Evolutionary conservation across 116 monocot genomes (phyloP).

Genomic region (Dioscorea cayenensis): DNA sequence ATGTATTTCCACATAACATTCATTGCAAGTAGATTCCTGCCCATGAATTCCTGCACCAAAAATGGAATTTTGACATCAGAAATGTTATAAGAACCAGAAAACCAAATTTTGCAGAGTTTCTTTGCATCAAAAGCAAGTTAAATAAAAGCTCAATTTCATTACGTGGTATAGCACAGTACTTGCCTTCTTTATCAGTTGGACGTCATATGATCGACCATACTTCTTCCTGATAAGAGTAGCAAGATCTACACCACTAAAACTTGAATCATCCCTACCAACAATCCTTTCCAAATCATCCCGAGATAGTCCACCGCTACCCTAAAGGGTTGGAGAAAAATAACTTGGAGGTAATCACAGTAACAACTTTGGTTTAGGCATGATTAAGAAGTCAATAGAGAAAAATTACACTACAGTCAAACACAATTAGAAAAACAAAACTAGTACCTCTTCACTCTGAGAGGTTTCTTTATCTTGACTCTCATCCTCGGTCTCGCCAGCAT

Average conservation of each 20-base stretch:
- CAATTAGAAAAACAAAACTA: neutral
- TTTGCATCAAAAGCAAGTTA: too few relatives aligned
- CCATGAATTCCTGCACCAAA: slow-evolving; percentile 88
- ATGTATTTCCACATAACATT: slow-evolving; percentile 99
- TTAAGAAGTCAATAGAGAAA: neutral
- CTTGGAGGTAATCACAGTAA: neutral
- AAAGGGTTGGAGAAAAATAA: neutral
- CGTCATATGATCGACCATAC: slow-evolving; percentile 98
- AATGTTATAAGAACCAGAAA: neutral
- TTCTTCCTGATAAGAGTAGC: slow-evolving; percentile 94
- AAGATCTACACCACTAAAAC: slow-evolving; percentile 83
- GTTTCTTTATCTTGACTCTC: slow-evolving; percentile 27
- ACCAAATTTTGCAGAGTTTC: neutral
- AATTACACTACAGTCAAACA: neutral
- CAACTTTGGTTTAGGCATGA: neutral
- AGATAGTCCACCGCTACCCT: slow-evolving; percentile 42
- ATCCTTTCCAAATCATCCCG: slow-evolving; percentile 82
- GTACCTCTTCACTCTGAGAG: slow-evolving; percentile 11
- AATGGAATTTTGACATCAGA: slow-evolving; percentile 2
- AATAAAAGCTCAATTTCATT: too few relatives aligned
- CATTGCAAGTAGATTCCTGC: slow-evolving; percentile 86
- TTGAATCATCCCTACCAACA: slow-evolving; percentile 75
- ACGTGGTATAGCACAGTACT: neutral
- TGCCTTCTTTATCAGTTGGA: slow-evolving; percentile 97
- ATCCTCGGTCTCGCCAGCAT: slow-evolving; percentile 35